These are phyloP conservation scores for Colletotrichum sp. DNA, from an alignment of 2,329 filamentous ascomycete species.

Conservation along the genomic window DNA sequence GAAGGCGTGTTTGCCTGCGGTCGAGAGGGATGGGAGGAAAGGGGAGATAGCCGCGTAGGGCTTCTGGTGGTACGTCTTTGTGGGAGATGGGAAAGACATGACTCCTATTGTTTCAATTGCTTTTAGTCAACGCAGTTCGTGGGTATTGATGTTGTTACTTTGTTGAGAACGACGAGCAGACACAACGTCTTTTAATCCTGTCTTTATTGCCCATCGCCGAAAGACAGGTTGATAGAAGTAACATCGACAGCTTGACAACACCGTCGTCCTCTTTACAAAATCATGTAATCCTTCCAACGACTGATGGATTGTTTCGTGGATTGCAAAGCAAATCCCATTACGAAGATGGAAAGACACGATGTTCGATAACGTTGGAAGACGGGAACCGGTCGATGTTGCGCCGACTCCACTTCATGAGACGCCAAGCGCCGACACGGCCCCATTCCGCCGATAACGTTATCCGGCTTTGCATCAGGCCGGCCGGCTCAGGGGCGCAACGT, in stretches of 20 bases:
- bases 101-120: fast-evolving
- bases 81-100: slow-evolving; percentile 24
- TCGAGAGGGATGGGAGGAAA: slow-evolving; percentile 25
- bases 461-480: neutral
- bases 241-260: neutral
- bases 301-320: neutral
- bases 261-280: fast-evolving
- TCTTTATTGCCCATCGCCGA: neutral
- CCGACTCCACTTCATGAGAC: neutral
- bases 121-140: fast-evolving
- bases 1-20: slow-evolving; percentile 49
- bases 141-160: neutral
- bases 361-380: neutral
- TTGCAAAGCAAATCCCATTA: neutral
- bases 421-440: neutral
- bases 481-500: neutral
- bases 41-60: slow-evolving; percentile 32
- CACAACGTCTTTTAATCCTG: fast-evolving
- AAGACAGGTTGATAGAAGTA: fast-evolving
- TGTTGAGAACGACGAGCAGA: neutral
- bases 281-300: fast-evolving
- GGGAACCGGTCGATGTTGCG: neutral
- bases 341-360: neutral
- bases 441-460: neutral
- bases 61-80: slow-evolving; percentile 17